Percentiles rank a stretch among this genome's conserved stretches.
These are phyloP conservation scores for Xerocomus nothofagi DNA, from an alignment of 1,284 basidiomycete genomes.

Conservation along the genomic window DNA sequence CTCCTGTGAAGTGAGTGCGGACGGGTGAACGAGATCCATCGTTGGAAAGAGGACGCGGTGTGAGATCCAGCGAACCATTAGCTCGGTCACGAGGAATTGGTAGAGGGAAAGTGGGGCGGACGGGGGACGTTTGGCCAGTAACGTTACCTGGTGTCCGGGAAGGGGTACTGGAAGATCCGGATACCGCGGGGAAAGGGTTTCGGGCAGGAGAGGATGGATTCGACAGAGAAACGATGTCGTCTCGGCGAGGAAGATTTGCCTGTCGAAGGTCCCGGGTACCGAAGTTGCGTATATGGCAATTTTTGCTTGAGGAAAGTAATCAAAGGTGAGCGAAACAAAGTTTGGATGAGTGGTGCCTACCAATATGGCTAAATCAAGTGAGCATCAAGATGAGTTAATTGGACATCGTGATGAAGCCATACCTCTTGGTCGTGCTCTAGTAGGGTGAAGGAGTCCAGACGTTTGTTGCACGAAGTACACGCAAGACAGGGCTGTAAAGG, in stretches of 20 bases:
- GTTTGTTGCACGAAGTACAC: constrained; percentile 68
- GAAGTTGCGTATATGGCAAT: constrained; percentile 70
- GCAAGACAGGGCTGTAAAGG: constrained; percentile 59
- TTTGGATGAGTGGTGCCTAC: constrained; percentile 17
- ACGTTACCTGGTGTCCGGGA: constrained; percentile 4
- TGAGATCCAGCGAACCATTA: constrained; percentile 31
- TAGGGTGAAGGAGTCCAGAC: constrained; percentile 70
- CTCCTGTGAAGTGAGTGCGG: constrained; percentile 34
- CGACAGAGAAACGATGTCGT: constrained; percentile 30
- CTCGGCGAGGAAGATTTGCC: constrained; percentile 63
- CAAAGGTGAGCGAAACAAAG: constrained; percentile 4
- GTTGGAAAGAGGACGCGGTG: constrained; percentile 14
- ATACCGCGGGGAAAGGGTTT: constrained; percentile 19
- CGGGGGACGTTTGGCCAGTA: constrained; percentile 25
- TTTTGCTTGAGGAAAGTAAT: constrained; percentile 51
- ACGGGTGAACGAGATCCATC: constrained; percentile 34
- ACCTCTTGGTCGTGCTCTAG: constrained; percentile 77
- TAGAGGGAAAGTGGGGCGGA: constrained; percentile 25
- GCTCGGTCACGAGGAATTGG: constrained; percentile 17
- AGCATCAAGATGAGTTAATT: constrained; percentile 10
- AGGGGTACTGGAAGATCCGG: constrained; percentile 21
- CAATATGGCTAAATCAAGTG: constrained; percentile 29
- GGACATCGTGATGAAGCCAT: constrained; percentile 26
- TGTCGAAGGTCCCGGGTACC: constrained; percentile 72
- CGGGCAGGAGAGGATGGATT: constrained; percentile 21